Base-by-base conservation (phyloP, 371 early-diverging fungal species). In the Lichtheimia ornata region DNA sequence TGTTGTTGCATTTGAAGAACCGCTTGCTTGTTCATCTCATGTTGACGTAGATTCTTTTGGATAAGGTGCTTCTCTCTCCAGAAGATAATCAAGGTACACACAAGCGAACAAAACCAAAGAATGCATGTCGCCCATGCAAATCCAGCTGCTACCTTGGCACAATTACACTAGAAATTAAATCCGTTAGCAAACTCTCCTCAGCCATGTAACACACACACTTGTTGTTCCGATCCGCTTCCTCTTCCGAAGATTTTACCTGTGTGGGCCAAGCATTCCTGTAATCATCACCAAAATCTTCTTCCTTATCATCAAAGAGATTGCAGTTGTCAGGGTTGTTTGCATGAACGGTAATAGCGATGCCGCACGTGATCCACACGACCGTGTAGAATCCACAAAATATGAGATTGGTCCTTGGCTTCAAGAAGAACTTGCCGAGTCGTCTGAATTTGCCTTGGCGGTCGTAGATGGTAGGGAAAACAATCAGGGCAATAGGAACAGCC, bases 51-150 rank as follows among this genome's bases (percentile, higher is more conserved):
- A 59, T 69, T 73, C 50, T 77, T 64, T 61, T 75, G 77, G 35
- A 80, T 73, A 1, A 65, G 51, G 20, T 70, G 64, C 43, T 77
- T 80, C 59, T 80, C 81, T 45, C 56, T 71, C 62, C 69, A 77
- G 50, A 77, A 72, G 14, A 65, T 62, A n/a, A 80, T 53, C 27
- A 65, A 45, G 1, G 72, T 67, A 18, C 72, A 65, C 12, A 61
- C 30, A n/a, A 77, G 61, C 3, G 77, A 67, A 11, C 56, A 52
- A 15, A 77, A 27, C 81, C 81, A 80, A 44, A 75, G 40, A 47
- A 80, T 64, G 63, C 76, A 77, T 24, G 74, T 75, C 14, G 77
- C 61, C 81, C 81, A 80, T 20, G 76, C 56, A 63, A 80, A 75
- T n/a, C 61, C 81, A 51, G 76, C 71, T 9, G 69, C 52, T 4